phyloP scores from a whole-genome alignment of 805 yeast genomes.

The Saccharomycopsis babjevae region DNA sequence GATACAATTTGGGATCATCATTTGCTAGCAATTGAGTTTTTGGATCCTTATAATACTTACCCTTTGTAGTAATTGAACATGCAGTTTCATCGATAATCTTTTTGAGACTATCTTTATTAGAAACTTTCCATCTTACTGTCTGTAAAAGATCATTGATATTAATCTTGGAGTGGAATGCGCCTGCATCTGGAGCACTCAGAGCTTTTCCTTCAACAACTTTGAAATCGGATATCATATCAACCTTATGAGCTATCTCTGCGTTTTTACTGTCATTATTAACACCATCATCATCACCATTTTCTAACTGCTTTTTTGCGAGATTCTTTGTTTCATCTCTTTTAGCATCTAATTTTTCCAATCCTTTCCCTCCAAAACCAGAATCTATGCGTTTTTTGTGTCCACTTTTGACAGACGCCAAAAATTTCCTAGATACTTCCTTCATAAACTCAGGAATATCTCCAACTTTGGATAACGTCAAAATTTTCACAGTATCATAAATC shows the following conservation, averaged over 20 bases:
- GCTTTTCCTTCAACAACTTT: conserved; percentile 28
- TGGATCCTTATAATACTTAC: conserved; percentile 51
- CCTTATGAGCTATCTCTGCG: not conserved
- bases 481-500: conserved; percentile 60
- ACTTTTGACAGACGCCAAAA: conserved; percentile 47
- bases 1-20: conserved; percentile 65
- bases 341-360: conserved; percentile 68
- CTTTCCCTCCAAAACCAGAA: conserved; percentile 90
- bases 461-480: conserved; percentile 38
- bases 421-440: conserved; percentile 39
- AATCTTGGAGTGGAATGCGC: conserved; percentile 54
- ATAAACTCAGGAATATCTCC: conserved; percentile 40
- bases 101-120: conserved; percentile 52
- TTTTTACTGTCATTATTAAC: conserved; percentile 21
- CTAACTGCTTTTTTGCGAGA: conserved; percentile 8
- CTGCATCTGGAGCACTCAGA: conserved; percentile 44
- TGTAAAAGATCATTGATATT: conserved; percentile 82
- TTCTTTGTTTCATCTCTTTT: conserved; percentile 33
- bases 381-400: conserved; percentile 51
- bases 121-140: conserved; percentile 65
- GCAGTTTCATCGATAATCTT: conserved; percentile 62
- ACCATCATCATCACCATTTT: conserved; percentile 7
- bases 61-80: conserved; percentile 73
- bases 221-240: conserved; percentile 14
- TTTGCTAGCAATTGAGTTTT: conserved; percentile 44